These are phyloP conservation scores for Solanum pimpinellifolium DNA, from an alignment of 257 asterid species.

Conservation along the genomic window DNA sequence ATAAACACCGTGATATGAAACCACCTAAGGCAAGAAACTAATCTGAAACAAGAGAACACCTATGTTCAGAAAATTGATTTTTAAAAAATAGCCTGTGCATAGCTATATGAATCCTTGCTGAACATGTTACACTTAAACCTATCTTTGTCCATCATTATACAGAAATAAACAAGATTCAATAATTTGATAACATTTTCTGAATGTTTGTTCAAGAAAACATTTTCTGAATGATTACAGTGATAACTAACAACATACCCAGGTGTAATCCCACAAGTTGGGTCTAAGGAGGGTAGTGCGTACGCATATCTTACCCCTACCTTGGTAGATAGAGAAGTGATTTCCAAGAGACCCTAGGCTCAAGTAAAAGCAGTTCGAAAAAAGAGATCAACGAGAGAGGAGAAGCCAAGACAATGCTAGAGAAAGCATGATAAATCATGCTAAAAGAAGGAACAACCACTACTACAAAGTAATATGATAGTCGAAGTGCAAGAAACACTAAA, in stretches of 20 bases:
- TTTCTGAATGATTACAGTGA: neutral
- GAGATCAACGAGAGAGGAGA: neutral
- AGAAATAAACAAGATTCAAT: neutral
- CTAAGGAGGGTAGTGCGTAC: neutral
- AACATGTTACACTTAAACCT: neutral
- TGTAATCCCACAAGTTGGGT: neutral
- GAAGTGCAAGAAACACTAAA: neutral
- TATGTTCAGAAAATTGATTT: neutral
- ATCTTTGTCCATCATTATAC: neutral
- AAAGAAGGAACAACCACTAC: neutral
- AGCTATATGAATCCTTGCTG: neutral
- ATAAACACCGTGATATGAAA: neutral
- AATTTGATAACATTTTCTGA: neutral
- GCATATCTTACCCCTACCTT: neutral
- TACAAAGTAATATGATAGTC: neutral
- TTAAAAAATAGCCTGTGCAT: neutral
- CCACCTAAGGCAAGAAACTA: neutral
- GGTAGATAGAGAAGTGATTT: neutral
- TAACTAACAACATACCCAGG: neutral
- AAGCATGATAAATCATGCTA: neutral
- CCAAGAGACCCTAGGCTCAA: neutral
- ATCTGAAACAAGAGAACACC: neutral
- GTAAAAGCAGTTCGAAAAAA: neutral
- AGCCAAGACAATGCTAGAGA: neutral
- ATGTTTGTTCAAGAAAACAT: neutral